A percentile compares a stretch with the other conserved stretches of the same genome.
Conservation (phyloP, 2,329 filamentous ascomycete species). For the Chaetomiaceae sp. region DNA sequence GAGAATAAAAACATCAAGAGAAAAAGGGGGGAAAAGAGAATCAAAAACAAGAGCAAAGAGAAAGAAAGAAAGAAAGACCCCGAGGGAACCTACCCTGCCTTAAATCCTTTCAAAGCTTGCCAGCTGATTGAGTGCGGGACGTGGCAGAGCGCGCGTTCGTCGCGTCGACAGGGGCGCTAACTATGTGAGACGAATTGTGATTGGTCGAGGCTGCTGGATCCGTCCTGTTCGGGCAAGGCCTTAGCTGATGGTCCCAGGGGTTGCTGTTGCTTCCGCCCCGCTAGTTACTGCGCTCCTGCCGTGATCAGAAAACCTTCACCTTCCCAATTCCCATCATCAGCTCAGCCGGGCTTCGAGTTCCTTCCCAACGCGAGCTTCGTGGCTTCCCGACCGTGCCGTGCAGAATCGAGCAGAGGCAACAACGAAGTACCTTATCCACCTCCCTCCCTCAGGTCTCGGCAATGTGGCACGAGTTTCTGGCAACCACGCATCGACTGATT, state of each 20-base stretch:
- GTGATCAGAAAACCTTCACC: neutral
- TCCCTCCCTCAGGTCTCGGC: too few relatives aligned
- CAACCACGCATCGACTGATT: too few relatives aligned
- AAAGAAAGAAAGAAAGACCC: slow-evolving; percentile 30
- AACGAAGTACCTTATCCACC: too few relatives aligned
- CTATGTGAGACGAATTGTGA: neutral
- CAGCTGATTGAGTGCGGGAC: slow-evolving; percentile 11
- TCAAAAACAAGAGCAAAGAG: slow-evolving; percentile 28
- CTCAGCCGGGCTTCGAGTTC: too few relatives aligned
- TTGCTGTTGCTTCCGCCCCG: neutral
- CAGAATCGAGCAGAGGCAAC: too few relatives aligned
- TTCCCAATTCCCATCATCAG: neutral
- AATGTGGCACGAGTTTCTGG: too few relatives aligned
- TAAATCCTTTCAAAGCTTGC: slow-evolving; percentile 12
- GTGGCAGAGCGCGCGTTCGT: slow-evolving; percentile 3
- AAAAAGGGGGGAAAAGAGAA: slow-evolving; percentile 27
- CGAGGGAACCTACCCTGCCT: neutral
- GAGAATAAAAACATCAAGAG: slow-evolving; percentile 26
- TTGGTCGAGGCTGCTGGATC: neutral
- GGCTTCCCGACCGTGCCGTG: too few relatives aligned
- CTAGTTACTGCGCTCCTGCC: neutral
- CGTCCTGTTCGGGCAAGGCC: slow-evolving; percentile 1
- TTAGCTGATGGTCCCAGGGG: too few relatives aligned
- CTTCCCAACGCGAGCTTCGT: too few relatives aligned
- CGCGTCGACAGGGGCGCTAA: slow-evolving; percentile 7